phyloP scores from a whole-genome alignment of 441 rosid genomes.

The Erodium trifolium region DNA sequence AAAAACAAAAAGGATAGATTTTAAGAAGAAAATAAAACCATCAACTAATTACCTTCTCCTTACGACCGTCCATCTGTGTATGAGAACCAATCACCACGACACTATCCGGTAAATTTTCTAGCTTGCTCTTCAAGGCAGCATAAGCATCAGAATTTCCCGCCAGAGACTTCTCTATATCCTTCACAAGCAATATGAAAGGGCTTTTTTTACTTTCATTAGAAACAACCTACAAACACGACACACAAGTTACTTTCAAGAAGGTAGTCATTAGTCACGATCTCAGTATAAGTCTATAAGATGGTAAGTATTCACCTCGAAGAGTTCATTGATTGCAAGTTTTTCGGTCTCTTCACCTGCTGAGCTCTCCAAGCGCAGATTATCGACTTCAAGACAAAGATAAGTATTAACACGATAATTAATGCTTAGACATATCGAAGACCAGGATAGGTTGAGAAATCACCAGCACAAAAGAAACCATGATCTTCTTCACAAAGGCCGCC shows the following conservation, averaged over 20 bases:
- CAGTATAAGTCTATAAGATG: no score
- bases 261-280: no score
- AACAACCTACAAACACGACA: constrained; percentile 51
- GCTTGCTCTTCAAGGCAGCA: constrained; percentile 57
- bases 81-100: constrained; percentile 83
- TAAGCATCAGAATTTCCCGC: constrained; percentile 73
- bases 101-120: constrained; percentile 68
- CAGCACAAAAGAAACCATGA: constrained; percentile 87
- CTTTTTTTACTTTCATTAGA: constrained; percentile 55
- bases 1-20: not conserved
- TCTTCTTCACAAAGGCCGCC: constrained; percentile 93
- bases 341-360: constrained; percentile 78
- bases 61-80: constrained; percentile 81
- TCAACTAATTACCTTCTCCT: constrained; percentile 64
- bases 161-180: constrained; percentile 87
- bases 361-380: constrained; percentile 73
- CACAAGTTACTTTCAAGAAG: constrained; percentile 11
- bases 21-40: not conserved
- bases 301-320: constrained; percentile 64
- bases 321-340: constrained; percentile 71
- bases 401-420: constrained; percentile 6
- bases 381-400: constrained; percentile 36
- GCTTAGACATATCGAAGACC: not conserved
- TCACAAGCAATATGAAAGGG: constrained; percentile 72
- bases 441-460: constrained; percentile 29